A percentile compares a stretch with the other conserved stretches of the same genome.
Evolutionary conservation across 2,329 filamentous ascomycete species (phyloP).

Genomic region (Verticillium albo-atrum): DNA sequence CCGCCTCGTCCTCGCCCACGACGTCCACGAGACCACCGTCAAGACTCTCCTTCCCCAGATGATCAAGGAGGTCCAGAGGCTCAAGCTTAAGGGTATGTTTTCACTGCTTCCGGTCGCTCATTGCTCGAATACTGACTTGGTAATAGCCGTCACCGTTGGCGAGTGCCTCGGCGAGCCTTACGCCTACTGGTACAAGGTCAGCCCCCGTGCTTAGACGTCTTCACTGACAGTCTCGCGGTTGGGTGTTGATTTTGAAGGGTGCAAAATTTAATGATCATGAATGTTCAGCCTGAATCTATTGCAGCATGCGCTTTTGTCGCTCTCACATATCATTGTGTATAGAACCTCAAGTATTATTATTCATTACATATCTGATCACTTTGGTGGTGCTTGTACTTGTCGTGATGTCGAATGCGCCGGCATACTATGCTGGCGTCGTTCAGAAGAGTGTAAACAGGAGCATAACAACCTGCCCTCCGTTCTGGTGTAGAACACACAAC

Average conservation of each 20-base stretch:
- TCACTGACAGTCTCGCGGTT: not conserved
- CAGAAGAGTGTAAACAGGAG: too few species aligned
- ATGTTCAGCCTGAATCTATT: not conserved
- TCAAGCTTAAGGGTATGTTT: slow-evolving; percentile 32
- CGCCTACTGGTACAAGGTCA: slow-evolving; percentile 43
- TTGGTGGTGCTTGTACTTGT: not conserved
- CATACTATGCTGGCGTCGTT: too few species aligned
- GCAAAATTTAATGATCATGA: not conserved
- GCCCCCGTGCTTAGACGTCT: not conserved
- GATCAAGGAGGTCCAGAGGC: slow-evolving; percentile 32
- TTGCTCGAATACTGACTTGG: slow-evolving; percentile 32
- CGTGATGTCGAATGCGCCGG: too few species aligned
- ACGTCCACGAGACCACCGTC: slow-evolving; percentile 38
- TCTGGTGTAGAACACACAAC: too few species aligned
- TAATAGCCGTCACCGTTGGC: slow-evolving; percentile 46
- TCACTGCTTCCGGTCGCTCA: slow-evolving; percentile 26
- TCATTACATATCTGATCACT: not conserved
- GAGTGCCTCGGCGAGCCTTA: slow-evolving; percentile 50
- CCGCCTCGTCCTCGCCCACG: slow-evolving; percentile 46
- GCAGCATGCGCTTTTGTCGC: not conserved
- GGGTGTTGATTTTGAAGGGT: not conserved
- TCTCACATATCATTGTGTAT: not conserved
- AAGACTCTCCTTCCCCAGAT: slow-evolving; percentile 22
- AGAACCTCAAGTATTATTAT: not conserved
- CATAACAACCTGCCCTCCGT: too few species aligned